Evolutionary conservation across 1,284 basidiomycete species (phyloP).

Genomic region (Puccinia novopanici): DNA sequence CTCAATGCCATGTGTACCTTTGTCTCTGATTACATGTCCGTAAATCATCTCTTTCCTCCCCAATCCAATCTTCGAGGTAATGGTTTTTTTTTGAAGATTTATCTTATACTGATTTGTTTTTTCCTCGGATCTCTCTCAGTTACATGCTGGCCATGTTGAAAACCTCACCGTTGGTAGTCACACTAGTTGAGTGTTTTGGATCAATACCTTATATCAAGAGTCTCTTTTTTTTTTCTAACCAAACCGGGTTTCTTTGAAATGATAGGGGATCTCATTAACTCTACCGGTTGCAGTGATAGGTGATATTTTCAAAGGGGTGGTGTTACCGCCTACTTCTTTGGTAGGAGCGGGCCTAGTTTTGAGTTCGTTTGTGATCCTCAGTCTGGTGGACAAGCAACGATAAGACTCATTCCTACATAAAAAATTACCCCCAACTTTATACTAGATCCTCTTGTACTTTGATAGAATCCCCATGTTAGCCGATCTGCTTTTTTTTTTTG

Average conservation of each 20-base stretch:
- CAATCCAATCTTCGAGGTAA: neutral
- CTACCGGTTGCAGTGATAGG: slow-evolving; percentile 84
- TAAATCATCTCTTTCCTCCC: neutral
- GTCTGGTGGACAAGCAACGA: slow-evolving; percentile 24
- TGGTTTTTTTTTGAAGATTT: neutral
- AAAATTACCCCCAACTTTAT: too few relatives aligned
- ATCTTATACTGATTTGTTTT: neutral
- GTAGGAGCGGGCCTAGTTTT: slow-evolving; percentile 38
- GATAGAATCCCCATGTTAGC: too few relatives aligned
- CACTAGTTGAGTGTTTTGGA: slow-evolving; percentile 43
- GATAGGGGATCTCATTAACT: slow-evolving; percentile 86
- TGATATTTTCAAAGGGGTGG: slow-evolving; percentile 69
- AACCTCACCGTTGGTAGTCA: slow-evolving; percentile 68
- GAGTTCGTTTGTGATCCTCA: slow-evolving; percentile 47
- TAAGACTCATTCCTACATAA: neutral
- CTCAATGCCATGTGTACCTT: slow-evolving; percentile 64
- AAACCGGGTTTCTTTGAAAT: neutral
- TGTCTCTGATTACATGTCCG: slow-evolving; percentile 48
- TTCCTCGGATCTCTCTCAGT: neutral
- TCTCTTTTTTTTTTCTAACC: neutral
- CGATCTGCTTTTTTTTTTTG: too few relatives aligned
- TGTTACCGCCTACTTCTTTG: slow-evolving; percentile 51
- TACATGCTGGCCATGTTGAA: slow-evolving; percentile 79
- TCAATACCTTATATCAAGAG: neutral
- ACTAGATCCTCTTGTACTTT: too few relatives aligned